phyloP scores from a whole-genome alignment of 2,329 filamentous ascomycete genomes.

The Rutstroemia sydowiana region DNA sequence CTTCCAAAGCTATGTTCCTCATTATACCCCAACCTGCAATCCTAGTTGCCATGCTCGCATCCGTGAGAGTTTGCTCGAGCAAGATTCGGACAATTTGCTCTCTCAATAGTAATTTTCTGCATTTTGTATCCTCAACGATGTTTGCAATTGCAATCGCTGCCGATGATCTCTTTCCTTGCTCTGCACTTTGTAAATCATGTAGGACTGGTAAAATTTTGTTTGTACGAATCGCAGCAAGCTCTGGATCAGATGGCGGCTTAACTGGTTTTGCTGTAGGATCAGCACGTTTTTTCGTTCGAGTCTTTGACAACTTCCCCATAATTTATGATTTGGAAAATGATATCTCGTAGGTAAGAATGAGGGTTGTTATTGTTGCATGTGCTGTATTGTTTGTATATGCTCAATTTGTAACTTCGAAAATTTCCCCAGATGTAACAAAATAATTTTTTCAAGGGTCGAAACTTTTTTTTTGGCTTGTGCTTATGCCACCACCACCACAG shows the following conservation, averaged over 20 bases:
- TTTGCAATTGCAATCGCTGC: conserved; percentile 54
- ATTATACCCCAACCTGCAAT: conserved; percentile 63
- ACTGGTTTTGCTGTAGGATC: conserved; percentile 50
- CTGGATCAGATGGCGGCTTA: conserved; percentile 56
- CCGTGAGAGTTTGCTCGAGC: conserved; percentile 56
- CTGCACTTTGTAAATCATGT: conserved; percentile 50
- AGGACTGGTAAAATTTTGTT: conserved; percentile 57
- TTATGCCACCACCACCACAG: too few species aligned
- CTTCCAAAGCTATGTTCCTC: conserved; percentile 52
- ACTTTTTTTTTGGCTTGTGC: not conserved
- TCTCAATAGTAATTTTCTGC: conserved; percentile 56
- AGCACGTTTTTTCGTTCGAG: conserved; percentile 42
- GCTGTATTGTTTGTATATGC: not conserved
- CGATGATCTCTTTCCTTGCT: conserved; percentile 50
- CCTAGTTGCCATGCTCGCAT: conserved; percentile 54
- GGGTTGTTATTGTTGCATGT: not conserved
- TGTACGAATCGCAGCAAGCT: conserved; percentile 55
- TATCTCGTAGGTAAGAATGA: not conserved
- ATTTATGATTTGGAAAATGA: conserved; percentile 7
- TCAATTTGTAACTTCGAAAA: not conserved
- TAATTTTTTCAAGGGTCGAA: not conserved
- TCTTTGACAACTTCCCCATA: conserved; percentile 56
- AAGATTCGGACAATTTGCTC: conserved; percentile 59
- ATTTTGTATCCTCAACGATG: conserved; percentile 53
- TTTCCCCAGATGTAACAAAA: not conserved